A percentile compares a stretch with the other conserved stretches of the same genome.
Evolutionary conservation across 805 yeast species (phyloP).

Genomic region (Pichia insulana): DNA sequence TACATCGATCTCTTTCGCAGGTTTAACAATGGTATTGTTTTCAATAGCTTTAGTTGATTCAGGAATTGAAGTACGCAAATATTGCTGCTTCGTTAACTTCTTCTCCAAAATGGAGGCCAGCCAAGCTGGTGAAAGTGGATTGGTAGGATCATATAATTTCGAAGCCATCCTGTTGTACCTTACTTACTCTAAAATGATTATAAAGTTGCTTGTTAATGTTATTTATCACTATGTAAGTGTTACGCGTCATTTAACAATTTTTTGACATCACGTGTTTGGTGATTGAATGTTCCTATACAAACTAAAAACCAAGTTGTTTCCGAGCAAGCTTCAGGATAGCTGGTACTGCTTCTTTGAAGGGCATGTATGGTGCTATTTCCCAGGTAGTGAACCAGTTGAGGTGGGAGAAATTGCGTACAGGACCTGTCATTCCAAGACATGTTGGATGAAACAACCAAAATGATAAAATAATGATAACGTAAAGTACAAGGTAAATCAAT

Average conservation of each 20-base stretch:
- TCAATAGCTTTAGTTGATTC: slow-evolving; percentile 62
- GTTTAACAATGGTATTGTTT: slow-evolving; percentile 8
- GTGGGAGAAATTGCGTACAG: slow-evolving; percentile 30
- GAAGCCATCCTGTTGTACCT: background rate
- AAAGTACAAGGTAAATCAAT: slow-evolving; percentile 32
- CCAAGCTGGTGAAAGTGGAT: slow-evolving; percentile 89
- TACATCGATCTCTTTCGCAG: slow-evolving; percentile 17
- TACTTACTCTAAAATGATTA: too few relatives aligned
- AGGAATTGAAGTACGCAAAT: slow-evolving; percentile 60
- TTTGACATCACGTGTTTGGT: too few relatives aligned
- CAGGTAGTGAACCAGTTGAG: slow-evolving; percentile 42
- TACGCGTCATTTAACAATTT: too few relatives aligned
- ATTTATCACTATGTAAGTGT: too few relatives aligned
- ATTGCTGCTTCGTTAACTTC: slow-evolving; percentile 62
- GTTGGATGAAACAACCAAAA: slow-evolving; percentile 57
- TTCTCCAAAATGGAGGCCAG: slow-evolving; percentile 83
- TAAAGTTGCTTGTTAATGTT: too few relatives aligned
- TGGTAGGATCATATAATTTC: slow-evolving; percentile 42
- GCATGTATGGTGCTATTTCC: slow-evolving; percentile 21
- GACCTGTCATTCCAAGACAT: slow-evolving; percentile 59
- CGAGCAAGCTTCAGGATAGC: background rate
- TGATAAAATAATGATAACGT: slow-evolving; percentile 36
- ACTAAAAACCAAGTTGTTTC: background rate
- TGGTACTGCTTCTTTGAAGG: background rate
- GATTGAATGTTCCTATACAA: too few relatives aligned